Evolutionary conservation across 1,284 basidiomycete species (phyloP).

Genomic region (Ustilago vetiveriae): DNA sequence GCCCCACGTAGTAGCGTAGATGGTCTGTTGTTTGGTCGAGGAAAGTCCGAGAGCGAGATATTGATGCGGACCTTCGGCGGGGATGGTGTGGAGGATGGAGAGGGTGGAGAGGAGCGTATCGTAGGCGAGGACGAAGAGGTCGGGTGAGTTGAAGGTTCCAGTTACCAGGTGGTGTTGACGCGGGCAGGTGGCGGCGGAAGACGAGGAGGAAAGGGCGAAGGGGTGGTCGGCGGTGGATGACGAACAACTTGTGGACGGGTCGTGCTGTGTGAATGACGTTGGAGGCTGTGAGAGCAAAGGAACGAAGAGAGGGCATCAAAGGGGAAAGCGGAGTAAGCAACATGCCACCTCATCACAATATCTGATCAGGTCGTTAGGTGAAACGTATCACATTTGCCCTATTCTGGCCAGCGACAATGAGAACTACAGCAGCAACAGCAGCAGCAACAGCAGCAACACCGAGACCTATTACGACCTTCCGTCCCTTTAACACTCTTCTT

Average conservation of each 20-base stretch:
- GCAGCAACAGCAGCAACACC: too few species aligned
- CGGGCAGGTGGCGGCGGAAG: slow-evolving; percentile 18
- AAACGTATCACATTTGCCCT: background rate
- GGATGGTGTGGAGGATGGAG: slow-evolving; percentile 16
- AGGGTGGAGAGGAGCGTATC: slow-evolving; percentile 35
- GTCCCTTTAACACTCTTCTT: slow-evolving; percentile 16
- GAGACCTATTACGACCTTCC: too few species aligned
- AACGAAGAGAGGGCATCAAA: background rate
- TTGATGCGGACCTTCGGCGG: slow-evolving; percentile 52
- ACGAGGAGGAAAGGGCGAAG: background rate
- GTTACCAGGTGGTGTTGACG: slow-evolving; percentile 40
- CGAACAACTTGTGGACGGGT: slow-evolving; percentile 12
- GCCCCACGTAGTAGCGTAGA: slow-evolving; percentile 63
- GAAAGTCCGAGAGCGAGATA: slow-evolving; percentile 46
- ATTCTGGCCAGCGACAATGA: background rate
- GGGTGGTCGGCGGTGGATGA: background rate
- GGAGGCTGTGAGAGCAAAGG: slow-evolving; percentile 10
- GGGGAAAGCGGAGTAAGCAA: background rate
- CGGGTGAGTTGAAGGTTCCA: slow-evolving; percentile 59
- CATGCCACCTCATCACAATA: background rate
- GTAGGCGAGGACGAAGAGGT: slow-evolving; percentile 51
- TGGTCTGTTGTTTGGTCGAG: background rate
- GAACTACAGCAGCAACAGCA: too few species aligned
- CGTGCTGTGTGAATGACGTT: slow-evolving; percentile 1
- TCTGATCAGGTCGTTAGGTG: background rate